Base-by-base conservation (phyloP, 495 filamentous ascomycete genomes). In the Podospora didyma region DNA sequence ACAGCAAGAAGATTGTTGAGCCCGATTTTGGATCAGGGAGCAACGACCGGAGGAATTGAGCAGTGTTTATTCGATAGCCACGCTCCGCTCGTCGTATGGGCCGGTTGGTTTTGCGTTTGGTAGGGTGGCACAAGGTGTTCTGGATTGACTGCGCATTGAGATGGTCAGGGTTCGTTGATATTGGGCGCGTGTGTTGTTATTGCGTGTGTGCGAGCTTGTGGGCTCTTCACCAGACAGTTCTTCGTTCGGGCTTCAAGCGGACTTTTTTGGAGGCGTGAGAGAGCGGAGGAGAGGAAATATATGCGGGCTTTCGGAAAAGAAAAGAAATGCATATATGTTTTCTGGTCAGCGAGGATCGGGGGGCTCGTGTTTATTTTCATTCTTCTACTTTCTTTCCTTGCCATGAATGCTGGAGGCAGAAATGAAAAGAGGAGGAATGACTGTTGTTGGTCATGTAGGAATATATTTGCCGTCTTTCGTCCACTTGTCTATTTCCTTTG, bases 1-100 rank as follows among this genome's bases (percentile, higher is more conserved):
- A 94, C 68, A 88, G 85, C 69, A 92, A 92, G 75, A 75, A 78
- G 63, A 60, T 66, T 17, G 22, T 51, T 14, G 61, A 68, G 46
- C 64, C 63, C 41, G 68, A 68, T 61, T 70, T 70, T 64, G 69
- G 69, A 53, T 63, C 62, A 46, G 46, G 56, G 14, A 65, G 63
- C 51, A 53, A 51, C 9, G 51, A 53, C 26, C 56, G 62, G 28
- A 61, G 61, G 48, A 49, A 46, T 23, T 65, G 44, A 49, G 26
- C 1, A 26, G 51, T 42, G 21, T 28, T 45, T 17, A 31, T 31
- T 51, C 19, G 10, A 11, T 31, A 47, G 26, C 34, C 17, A 39
- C 46, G 34, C 21, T 54, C 26, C 49, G 23, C 46, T 47, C 39
- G 26, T 31, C 26, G 26, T 31, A 4, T 55, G 51, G 24, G 42